Percentiles rank a stretch among this genome's conserved stretches.
Evolutionary conservation across 2,329 filamentous ascomycete genomes (phyloP).

Genomic region (Phoma sp.): DNA sequence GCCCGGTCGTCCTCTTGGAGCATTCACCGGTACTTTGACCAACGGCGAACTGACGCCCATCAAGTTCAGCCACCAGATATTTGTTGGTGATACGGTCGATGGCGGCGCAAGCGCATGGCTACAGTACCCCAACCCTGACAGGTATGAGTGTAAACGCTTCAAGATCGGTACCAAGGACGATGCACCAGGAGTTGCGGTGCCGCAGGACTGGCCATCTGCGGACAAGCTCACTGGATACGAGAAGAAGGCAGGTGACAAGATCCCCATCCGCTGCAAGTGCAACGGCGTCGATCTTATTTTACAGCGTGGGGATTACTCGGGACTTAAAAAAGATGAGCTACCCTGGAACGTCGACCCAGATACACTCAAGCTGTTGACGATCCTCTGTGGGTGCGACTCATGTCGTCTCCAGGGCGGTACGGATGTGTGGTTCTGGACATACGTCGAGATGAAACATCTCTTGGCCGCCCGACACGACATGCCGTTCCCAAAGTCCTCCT

Average conservation of each 20-base stretch:
- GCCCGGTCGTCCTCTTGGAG: constrained; percentile 31
- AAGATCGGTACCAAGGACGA: constrained; percentile 18
- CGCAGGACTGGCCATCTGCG: constrained; percentile 39
- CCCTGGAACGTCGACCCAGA: constrained; percentile 54
- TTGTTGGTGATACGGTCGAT: constrained; percentile 59
- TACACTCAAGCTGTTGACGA: constrained; percentile 50
- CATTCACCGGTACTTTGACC: constrained; percentile 50
- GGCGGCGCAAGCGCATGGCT: constrained; percentile 60
- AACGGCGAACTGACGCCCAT: constrained; percentile 43
- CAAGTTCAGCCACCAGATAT: constrained; percentile 49
- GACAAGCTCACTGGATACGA: constrained; percentile 13
- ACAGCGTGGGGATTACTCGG: constrained; percentile 40
- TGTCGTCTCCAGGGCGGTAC: constrained; percentile 53
- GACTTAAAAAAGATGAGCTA: constrained; percentile 37
- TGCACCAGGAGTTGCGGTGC: constrained; percentile 28
- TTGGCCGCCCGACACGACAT: constrained; percentile 29
- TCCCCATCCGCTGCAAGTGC: constrained; percentile 56
- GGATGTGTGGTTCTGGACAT: constrained; percentile 58
- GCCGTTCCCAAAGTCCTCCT: constrained; percentile 40
- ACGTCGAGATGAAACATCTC: constrained; percentile 50
- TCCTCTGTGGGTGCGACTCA: constrained; percentile 57
- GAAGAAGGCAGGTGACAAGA: constrained; percentile 23
- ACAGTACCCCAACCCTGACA: constrained; percentile 43
- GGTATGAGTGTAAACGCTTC: constrained; percentile 32
- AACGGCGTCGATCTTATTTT: constrained; percentile 55